phyloP scores from a whole-genome alignment of 306 rosid species.

The Trifolium pratense region DNA sequence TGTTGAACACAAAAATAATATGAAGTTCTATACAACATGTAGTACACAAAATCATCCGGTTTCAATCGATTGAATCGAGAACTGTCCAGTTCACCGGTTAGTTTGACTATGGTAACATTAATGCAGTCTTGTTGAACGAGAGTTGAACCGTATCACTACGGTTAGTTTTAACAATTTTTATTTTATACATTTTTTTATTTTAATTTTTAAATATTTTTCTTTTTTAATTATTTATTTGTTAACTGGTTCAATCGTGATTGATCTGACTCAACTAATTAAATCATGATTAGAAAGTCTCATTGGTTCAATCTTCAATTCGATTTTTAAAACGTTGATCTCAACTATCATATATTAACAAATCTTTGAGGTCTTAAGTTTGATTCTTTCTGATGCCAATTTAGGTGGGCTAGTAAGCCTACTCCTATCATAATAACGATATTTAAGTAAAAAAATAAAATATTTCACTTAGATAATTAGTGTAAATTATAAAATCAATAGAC shows the following conservation, averaged over 20 bases:
- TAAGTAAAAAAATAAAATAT: background rate
- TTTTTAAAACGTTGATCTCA: background rate
- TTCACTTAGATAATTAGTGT: background rate
- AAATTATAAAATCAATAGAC: background rate
- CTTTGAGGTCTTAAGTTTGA: too few species aligned
- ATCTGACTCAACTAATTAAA: background rate
- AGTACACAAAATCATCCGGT: too few species aligned
- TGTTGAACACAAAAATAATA: conserved; percentile 11
- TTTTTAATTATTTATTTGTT: too few species aligned
- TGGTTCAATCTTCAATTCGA: background rate
- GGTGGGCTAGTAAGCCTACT: background rate
- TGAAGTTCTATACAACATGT: background rate
- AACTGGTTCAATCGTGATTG: background rate
- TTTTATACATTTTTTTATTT: background rate
- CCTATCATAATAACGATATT: background rate
- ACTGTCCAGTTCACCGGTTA: background rate
- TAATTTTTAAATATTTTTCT: background rate
- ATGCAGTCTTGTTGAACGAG: background rate
- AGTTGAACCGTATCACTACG: background rate
- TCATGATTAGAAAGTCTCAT: background rate
- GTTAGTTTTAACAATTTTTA: background rate
- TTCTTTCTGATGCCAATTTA: too few species aligned
- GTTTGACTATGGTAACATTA: background rate
- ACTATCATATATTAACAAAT: background rate
- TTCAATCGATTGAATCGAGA: background rate